phyloP scores from a whole-genome alignment of 2,329 filamentous ascomycete species.

The Talaromyces sp. region DNA sequence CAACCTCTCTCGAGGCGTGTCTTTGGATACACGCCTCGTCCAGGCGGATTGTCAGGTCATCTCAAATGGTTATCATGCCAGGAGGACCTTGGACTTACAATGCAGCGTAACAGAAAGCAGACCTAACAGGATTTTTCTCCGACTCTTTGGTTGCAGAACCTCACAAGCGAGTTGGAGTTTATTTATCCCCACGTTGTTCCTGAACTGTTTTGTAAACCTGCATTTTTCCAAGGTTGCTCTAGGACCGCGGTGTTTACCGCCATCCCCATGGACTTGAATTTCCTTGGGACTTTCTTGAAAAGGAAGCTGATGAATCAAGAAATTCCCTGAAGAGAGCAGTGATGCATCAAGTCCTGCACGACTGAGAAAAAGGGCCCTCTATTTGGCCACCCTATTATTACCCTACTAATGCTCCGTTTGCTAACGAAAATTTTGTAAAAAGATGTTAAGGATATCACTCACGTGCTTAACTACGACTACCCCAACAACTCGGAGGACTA shows the following conservation, averaged over 20 bases:
- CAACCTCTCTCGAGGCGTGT: conserved; percentile 87
- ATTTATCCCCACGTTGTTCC: conserved; percentile 42
- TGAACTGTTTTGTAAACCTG: conserved; percentile 69
- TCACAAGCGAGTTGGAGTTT: conserved; percentile 77
- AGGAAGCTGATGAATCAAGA: conserved; percentile 6
- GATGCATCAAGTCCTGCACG: conserved; percentile 63
- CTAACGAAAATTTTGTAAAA: conserved; percentile 74
- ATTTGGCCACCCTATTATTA: conserved; percentile 45
- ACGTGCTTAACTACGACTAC: conserved; percentile 99
- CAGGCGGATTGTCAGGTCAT: conserved; percentile 77
- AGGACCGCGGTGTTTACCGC: conserved; percentile 63
- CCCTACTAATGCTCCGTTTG: conserved; percentile 58
- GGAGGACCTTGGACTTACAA: conserved; percentile 85
- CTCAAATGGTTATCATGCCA: conserved; percentile 71
- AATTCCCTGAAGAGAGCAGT: conserved; percentile 58
- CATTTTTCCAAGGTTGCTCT: conserved; percentile 69
- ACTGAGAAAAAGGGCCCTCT: conserved; percentile 58
- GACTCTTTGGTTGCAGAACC: conserved; percentile 63
- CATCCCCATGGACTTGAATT: conserved; percentile 53
- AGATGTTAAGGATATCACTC: conserved; percentile 99
- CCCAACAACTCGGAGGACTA: conserved; percentile 84
- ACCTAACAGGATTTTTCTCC: conserved; percentile 58
- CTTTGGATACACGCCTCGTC: conserved; percentile 88
- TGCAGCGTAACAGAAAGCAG: conserved; percentile 73
- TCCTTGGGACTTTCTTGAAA: conserved; percentile 46